These are phyloP conservation scores for Hypoxylon cercidicola DNA, from an alignment of 495 filamentous ascomycete genomes.

Conservation along the genomic window DNA sequence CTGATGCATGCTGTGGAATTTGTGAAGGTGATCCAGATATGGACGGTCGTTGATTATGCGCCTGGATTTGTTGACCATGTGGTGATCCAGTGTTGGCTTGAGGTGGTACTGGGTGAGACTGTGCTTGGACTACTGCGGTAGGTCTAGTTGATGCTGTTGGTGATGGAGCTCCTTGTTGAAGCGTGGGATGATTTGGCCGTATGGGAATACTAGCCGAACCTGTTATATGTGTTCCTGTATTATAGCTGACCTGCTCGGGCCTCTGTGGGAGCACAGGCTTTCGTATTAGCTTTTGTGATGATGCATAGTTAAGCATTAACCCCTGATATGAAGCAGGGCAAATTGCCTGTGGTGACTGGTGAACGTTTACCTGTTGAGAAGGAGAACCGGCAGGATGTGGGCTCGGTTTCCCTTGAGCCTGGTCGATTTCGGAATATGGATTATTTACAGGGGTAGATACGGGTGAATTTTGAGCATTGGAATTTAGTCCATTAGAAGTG, in stretches of 20 bases:
- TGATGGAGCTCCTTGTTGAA: constrained; percentile 10
- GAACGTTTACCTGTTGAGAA: background rate
- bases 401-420: constrained; percentile 2
- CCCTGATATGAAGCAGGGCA: constrained; percentile 7
- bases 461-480: constrained; percentile 10
- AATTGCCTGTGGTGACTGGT: constrained; percentile 17
- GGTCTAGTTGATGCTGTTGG: constrained; percentile 3
- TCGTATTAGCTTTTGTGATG: constrained; percentile 12
- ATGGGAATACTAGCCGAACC: constrained; percentile 9
- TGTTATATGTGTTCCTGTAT: background rate
- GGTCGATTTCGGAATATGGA: background rate
- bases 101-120: constrained; percentile 5
- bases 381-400: background rate
- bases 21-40: constrained; percentile 16
- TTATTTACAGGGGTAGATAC: background rate
- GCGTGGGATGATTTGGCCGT: background rate
- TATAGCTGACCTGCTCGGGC: background rate
- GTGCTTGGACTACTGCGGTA: constrained; percentile 2
- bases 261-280: constrained; percentile 27
- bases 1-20: background rate
- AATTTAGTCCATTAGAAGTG: constrained; percentile 1
- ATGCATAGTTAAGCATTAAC: background rate
- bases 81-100: constrained; percentile 8
- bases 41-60: constrained; percentile 17
- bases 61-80: constrained; percentile 6